Conservation (phyloP, 2,329 filamentous ascomycete genomes). For the Apiospora phragmitis region DNA sequence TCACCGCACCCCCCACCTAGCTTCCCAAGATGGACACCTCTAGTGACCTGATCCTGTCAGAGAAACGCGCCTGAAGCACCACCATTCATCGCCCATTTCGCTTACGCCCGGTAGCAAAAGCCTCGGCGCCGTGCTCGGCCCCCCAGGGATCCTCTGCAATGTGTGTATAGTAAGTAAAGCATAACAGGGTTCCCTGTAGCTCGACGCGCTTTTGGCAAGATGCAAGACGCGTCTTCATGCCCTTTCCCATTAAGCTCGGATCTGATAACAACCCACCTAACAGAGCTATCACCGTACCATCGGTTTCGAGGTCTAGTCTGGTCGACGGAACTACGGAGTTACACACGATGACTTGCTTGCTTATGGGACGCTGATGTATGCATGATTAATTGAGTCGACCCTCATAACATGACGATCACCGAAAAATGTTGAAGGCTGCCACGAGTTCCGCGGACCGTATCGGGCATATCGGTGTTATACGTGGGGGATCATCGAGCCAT, state of each 20-base stretch:
- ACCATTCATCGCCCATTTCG: not conserved
- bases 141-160: not conserved
- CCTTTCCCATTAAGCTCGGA: not conserved
- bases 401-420: not conserved
- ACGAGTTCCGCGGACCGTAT: not conserved
- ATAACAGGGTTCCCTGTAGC: not conserved
- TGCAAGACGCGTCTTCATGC: not conserved
- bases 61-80: conserved; percentile 2
- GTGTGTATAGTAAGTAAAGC: not conserved
- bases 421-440: not conserved
- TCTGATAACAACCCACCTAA: not conserved
- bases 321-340: not conserved
- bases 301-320: not conserved
- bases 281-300: conserved; percentile 6
- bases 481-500: not conserved
- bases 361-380: not conserved
- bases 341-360: not conserved
- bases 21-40: not conserved
- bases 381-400: not conserved
- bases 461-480: not conserved
- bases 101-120: not conserved
- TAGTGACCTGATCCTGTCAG: conserved; percentile 2
- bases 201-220: not conserved
- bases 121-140: not conserved
- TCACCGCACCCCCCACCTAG: not conserved